Evolutionary conservation across 1,139 yeast species (phyloP), one percentile per base, ranked within the genome.

Genomic region (Blastobotrys aristatus): DNA sequence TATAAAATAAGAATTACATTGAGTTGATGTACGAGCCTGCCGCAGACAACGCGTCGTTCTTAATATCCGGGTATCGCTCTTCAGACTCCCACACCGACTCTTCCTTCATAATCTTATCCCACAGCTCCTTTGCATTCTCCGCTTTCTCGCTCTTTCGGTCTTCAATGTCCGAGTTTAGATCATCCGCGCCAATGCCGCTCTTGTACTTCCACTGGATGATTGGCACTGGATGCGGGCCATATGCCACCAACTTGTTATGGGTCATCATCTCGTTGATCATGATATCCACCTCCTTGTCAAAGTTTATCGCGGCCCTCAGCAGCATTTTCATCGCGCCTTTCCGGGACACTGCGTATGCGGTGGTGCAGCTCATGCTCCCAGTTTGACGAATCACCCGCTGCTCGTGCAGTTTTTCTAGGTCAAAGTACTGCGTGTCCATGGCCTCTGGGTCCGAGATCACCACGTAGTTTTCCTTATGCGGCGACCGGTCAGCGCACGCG

Each of bases 381-480:
- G 33, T n/a, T 14, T 14, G 33, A 7, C 33, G 6, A 6, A 30
- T 14, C 6, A 14, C 33, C 4, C 33, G 14, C 17, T 30, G n/a
- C 6, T n/a, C 17, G n/a, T 30, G 6, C 13, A 30, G 13, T 7
- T 6, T 6, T 30, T 14, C 6, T 5, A 6, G 13, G 13, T 30
- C 6, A 30, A 7, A 30, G 13, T 6, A 5, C 6, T 30, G 7
- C 16, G 13, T 14, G 6, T 6, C 7, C 6, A n/a, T 6, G 4
- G 17, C 16, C 13, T 30, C 16, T 30, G 33, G 33, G 33, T 30
- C 33, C 13, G 6, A 7, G 33, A 30, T 30, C 6, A 30, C 13
- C 5, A 40, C 44, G 21, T 16, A 21, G 27, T 37, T 14, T 13
- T 44, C 47, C 16, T 38, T 26, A 14, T 39, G 17, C 18, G 20